Evolutionary conservation across 495 filamentous ascomycete species (phyloP).

Genomic region (Jackrogersella minutella): DNA sequence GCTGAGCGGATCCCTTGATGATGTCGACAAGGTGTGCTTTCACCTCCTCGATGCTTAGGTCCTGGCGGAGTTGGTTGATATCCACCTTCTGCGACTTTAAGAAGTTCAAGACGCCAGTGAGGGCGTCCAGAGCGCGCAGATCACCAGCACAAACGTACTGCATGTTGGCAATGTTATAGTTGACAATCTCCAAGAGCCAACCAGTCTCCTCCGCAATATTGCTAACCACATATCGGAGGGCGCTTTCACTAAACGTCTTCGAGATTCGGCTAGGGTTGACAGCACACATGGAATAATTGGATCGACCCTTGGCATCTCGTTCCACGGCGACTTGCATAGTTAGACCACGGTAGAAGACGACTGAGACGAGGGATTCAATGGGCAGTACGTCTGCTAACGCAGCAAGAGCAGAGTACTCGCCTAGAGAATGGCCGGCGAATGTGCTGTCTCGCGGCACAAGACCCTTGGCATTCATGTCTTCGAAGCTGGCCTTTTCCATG

Average conservation of each 20-base stretch:
- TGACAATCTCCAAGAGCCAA: constrained; percentile 98
- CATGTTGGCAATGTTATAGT: constrained; percentile 98
- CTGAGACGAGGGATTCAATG: constrained; percentile 96
- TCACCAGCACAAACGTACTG: constrained; percentile 99
- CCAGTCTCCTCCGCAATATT: constrained; percentile 90
- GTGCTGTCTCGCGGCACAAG: constrained; percentile 94
- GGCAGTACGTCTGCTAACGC: constrained; percentile 98
- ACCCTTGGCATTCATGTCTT: constrained; percentile 98
- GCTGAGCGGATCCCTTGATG: constrained; percentile 81
- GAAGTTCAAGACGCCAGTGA: constrained; percentile 91
- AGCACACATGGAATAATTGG: constrained; percentile 98
- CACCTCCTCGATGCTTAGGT: constrained; percentile 75
- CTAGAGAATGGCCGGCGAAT: constrained; percentile 97
- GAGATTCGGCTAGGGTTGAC: constrained; percentile 97
- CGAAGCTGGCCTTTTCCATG: constrained; percentile 99
- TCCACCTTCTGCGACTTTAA: constrained; percentile 96
- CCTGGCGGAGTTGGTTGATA: constrained; percentile 88
- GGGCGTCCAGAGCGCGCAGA: constrained; percentile 91
- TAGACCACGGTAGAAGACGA: constrained; percentile 98
- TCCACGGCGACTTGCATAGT: constrained; percentile 99
- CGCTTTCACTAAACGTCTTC: constrained; percentile 97
- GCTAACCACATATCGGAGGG: constrained; percentile 92
- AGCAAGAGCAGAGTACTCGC: constrained; percentile 97
- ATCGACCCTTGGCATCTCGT: constrained; percentile 88
- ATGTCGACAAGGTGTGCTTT: constrained; percentile 85